Evolutionary conservation across 2,329 filamentous ascomycete species (phyloP).

Genomic region (Ophiostoma sp.): DNA sequence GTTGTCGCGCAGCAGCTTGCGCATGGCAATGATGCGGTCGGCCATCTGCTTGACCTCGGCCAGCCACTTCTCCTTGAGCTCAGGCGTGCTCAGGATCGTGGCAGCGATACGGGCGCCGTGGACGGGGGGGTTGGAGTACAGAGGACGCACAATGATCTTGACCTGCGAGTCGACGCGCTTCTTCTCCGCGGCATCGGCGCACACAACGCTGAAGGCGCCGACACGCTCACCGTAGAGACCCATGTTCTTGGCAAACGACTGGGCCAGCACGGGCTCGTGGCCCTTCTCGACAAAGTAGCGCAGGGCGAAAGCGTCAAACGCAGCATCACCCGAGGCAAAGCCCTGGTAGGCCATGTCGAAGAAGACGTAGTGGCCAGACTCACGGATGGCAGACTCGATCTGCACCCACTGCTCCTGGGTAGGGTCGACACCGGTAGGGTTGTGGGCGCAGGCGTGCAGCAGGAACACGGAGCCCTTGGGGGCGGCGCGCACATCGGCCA

Average conservation of each 20-base stretch:
- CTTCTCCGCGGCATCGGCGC: slow-evolving; percentile 69
- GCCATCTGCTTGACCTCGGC: slow-evolving; percentile 98
- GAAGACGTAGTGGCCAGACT: slow-evolving; percentile 84
- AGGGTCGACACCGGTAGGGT: slow-evolving; percentile 94
- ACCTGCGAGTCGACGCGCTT: slow-evolving; percentile 94
- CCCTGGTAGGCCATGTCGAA: slow-evolving; percentile 99
- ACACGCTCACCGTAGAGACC: slow-evolving; percentile 98
- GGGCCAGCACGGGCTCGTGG: slow-evolving; percentile 79
- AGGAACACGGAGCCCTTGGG: slow-evolving; percentile 84
- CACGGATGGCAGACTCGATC: slow-evolving; percentile 82
- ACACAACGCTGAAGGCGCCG: slow-evolving; percentile 91
- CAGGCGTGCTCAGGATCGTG: slow-evolving; percentile 80
- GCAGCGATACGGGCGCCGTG: slow-evolving; percentile 93
- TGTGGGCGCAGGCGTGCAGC: slow-evolving; percentile 95
- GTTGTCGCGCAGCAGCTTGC: slow-evolving; percentile 87
- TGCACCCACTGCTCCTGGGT: slow-evolving; percentile 87
- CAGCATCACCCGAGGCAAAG: slow-evolving; percentile 86
- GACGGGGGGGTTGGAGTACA: slow-evolving; percentile 97
- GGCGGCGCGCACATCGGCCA: slow-evolving; percentile 83
- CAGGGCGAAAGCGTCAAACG: slow-evolving; percentile 89
- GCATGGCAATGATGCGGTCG: slow-evolving; percentile 98
- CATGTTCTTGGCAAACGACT: slow-evolving; percentile 99
- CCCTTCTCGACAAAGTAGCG: slow-evolving; percentile 90
- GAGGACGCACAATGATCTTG: slow-evolving; percentile 93
- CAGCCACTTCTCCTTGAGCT: slow-evolving; percentile 89